Conservation (phyloP, 1,284 basidiomycete species). For the Boletus albobrunnescens region DNA sequence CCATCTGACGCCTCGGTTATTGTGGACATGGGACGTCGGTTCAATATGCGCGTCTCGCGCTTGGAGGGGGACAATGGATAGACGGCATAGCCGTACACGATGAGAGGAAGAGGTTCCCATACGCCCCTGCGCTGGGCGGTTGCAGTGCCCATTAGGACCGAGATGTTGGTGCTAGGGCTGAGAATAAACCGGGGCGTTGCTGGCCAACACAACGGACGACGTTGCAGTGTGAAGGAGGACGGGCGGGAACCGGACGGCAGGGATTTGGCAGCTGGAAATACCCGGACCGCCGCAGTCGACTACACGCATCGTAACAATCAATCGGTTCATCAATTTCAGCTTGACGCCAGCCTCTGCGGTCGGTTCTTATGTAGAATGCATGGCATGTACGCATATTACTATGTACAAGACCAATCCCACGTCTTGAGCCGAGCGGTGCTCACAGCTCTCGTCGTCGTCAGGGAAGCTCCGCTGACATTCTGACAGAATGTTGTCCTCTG, state of each 20-base stretch:
- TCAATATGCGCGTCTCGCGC: constrained; percentile 65
- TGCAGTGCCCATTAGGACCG: constrained; percentile 24
- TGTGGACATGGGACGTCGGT: constrained; percentile 56
- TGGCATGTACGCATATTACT: no score
- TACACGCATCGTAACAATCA: no score
- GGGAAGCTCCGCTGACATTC: background rate
- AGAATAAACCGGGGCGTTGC: no score
- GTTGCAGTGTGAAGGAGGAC: no score
- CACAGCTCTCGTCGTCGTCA: no score
- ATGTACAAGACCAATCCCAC: constrained; percentile 1
- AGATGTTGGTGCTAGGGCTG: no score
- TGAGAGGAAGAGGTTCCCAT: constrained; percentile 78
- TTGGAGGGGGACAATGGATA: constrained; percentile 73
- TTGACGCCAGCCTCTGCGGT: no score
- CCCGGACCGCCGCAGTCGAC: no score
- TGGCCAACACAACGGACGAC: no score
- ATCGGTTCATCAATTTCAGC: no score
- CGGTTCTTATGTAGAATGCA: background rate
- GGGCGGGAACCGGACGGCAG: background rate
- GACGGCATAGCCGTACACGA: constrained; percentile 79
- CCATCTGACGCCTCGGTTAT: constrained; percentile 68
- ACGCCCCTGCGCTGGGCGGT: constrained; percentile 40
- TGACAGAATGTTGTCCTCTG: constrained; percentile 23
- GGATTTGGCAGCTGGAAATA: background rate
- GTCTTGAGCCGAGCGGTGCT: background rate